These are phyloP conservation scores for Penicillium robsamsonii DNA, from an alignment of 495 filamentous ascomycete genomes.

Conservation along the genomic window DNA sequence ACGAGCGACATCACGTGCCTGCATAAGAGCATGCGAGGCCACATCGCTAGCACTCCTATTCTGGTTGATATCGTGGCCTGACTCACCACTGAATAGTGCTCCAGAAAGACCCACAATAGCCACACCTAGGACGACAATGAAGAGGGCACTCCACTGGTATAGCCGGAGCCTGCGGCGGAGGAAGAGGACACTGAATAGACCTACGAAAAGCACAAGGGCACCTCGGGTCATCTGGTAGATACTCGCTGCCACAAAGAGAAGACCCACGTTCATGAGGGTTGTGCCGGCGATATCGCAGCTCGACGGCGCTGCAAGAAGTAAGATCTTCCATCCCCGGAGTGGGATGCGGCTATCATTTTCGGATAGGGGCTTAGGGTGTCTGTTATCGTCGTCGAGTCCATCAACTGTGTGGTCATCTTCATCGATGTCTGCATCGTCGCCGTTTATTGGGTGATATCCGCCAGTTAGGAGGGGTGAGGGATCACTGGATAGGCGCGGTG, in stretches of 20 bases:
- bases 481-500: slow-evolving; percentile 32
- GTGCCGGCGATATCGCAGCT: slow-evolving; percentile 93
- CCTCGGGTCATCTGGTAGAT: slow-evolving; percentile 99
- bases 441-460: slow-evolving; percentile 64
- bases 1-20: slow-evolving; percentile 31
- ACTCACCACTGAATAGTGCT: slow-evolving; percentile 66
- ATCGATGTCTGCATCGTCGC: slow-evolving; percentile 44
- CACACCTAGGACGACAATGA: slow-evolving; percentile 84
- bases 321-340: slow-evolving; percentile 68
- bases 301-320: slow-evolving; percentile 79
- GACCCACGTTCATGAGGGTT: slow-evolving; percentile 93
- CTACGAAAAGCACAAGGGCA: slow-evolving; percentile 91
- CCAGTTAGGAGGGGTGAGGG: slow-evolving; percentile 47
- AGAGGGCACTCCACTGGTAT: slow-evolving; percentile 87
- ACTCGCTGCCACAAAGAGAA: slow-evolving; percentile 88
- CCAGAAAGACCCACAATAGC: slow-evolving; percentile 88
- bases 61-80: slow-evolving; percentile 44
- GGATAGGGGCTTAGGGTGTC: slow-evolving; percentile 51
- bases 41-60: slow-evolving; percentile 28
- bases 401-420: slow-evolving; percentile 41
- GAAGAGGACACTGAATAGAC: slow-evolving; percentile 91
- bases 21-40: slow-evolving; percentile 23
- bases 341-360: slow-evolving; percentile 49
- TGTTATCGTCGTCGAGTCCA: slow-evolving; percentile 27
- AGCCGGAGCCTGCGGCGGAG: slow-evolving; percentile 69